Base-by-base conservation (phyloP, 2,329 filamentous ascomycete species). In the Beauveria sp. region DNA sequence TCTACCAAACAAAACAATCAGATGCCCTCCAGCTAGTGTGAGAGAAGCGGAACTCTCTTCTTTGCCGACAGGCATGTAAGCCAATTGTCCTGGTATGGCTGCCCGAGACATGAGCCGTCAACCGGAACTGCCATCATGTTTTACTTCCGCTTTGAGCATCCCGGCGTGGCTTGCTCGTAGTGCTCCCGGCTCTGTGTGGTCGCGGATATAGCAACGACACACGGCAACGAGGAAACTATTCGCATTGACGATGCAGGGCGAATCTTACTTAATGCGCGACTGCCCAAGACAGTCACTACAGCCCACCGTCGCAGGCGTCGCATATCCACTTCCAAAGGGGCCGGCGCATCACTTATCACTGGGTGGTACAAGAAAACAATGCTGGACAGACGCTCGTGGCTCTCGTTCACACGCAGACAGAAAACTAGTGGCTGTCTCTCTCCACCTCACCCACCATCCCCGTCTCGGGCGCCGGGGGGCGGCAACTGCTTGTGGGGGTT, bases 91-190 rank as follows among this genome's bases (percentile, higher is more conserved):
- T 52, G 47, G 58, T 53, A 60, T 50, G 49, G 49, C 40, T 53
- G 47, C 28, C 49, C 38, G 57, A 60, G 57, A 60, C 57, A 60
- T 57, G 26, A 10, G 16, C 18, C 43, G n/a, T 40, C 34, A 45
- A 28, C 18, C 54, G 6, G 18, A 9, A 20, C 4, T 38, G 20
- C n/a, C 8, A 38, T 10, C 24, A 5, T 54, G 40, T 58, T 58
- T 58, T 47, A 52, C 54, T 52, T 58, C 60, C 60, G 34, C 40
- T 58, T 62, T 58, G n/a, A 62, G 60, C 34, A 57, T 62, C 26
- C 60, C 60, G 60, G 42, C n/a, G 43, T 50, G 51, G 59, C 28
- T 47, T 61, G 34, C 20, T 26, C 16, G 38, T 53, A 60, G 47
- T 42, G 42, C 24, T 50, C 18, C 5, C 54, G 45, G 45, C 49